Base-by-base conservation (phyloP, 148 eudicot genomes). In the Vaccinium myrtillus region DNA sequence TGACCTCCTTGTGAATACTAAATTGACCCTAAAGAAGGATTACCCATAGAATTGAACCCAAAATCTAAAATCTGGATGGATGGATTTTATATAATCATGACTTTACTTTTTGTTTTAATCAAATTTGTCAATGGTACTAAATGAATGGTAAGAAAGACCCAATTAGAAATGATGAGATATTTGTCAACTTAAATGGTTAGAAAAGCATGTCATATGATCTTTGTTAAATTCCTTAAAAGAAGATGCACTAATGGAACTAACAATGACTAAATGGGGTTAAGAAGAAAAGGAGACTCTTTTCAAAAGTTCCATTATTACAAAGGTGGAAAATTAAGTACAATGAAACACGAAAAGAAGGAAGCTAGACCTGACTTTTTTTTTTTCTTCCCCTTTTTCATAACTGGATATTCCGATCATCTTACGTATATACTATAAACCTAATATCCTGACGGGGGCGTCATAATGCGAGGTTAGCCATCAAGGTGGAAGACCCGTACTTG, bases 221-320 rank as follows among this genome's bases (percentile, higher is more conserved):
- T 77, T 49, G 43, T 79, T 79, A 58, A 54, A 79, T 43, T 49
- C 84, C 59, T 61, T 61, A 50, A 67, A 21, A 70, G 30, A 82
- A 51, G 61, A 23, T 79, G 51, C 50, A 58, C 65, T 54, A 36
- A 14, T 23, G 51, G 69, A 32, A 81, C 58, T 49, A 81, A 23
- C 21, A 50, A 8, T 25, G 39, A 39, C 59, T 25, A 69, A 25
- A 23, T 6, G 19, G 83, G 11, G 39, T 59, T 80, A 56, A 19
- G 49, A 79, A 58, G 15, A 32, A 58, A 79, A 58, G 5, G 36
- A 7, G 56, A 69, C 21, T 11, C 6, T 43, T 49, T 82, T 30
- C 58, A 36, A 82, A 67, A 69, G 48, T 51, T 82, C 49, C 63
- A 82, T 82, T 82, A 50, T 30, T 59, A 79, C 27, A 19, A 15